Conservation (phyloP, 805 yeast species). For the Candida corydali region DNA sequence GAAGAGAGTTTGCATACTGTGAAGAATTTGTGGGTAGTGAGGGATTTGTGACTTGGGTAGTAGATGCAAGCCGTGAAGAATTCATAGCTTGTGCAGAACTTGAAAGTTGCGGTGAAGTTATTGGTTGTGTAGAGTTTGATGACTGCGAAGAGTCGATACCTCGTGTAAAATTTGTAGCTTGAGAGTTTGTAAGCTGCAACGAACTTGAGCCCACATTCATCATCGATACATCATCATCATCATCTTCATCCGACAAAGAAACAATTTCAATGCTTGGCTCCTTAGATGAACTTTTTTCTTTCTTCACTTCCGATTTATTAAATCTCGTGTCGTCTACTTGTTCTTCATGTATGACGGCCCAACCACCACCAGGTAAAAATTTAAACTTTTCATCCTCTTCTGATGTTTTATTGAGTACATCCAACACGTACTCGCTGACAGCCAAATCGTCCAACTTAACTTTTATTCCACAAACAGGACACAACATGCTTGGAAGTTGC, state of each 20-base stretch:
- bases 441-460: slow-evolving; percentile 57
- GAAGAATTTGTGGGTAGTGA: no score
- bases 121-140: no score
- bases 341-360: slow-evolving; percentile 40
- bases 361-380: slow-evolving; percentile 67
- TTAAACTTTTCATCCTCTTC: slow-evolving; percentile 55
- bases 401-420: slow-evolving; percentile 51
- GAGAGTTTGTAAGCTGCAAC: no score
- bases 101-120: no score
- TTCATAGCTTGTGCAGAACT: no score
- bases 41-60: no score
- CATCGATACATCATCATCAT: neutral
- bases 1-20: no score
- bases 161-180: no score
- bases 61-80: no score
- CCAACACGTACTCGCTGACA: slow-evolving; percentile 68
- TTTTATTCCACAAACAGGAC: slow-evolving; percentile 71
- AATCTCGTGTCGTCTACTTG: neutral
- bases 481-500: slow-evolving; percentile 80
- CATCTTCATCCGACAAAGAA: slow-evolving; percentile 32
- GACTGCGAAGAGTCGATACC: no score
- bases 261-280: slow-evolving; percentile 39
- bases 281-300: slow-evolving; percentile 4
- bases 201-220: neutral
- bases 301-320: neutral